Evolutionary conservation across 2,329 filamentous ascomycete species (phyloP).

Genomic region (Ophiostoma pallidulum): DNA sequence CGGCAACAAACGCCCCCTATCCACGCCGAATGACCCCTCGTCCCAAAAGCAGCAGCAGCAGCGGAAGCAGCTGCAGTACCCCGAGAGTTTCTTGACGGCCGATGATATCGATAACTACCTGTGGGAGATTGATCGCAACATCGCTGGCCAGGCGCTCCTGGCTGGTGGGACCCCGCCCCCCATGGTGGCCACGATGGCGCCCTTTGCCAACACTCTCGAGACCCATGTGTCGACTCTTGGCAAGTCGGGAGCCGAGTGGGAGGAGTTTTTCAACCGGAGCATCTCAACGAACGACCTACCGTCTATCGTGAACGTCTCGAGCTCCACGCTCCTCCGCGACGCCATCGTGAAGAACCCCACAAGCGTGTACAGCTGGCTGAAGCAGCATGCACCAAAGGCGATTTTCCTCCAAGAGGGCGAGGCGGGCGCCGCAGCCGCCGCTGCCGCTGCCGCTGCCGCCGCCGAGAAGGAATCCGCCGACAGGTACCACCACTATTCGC

Average conservation of each 20-base stretch:
- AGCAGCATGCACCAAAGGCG: conserved; percentile 72
- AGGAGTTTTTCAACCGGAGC: conserved; percentile 25
- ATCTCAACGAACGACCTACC: conserved; percentile 27
- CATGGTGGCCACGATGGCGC: conserved; percentile 41
- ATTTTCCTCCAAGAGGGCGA: conserved; percentile 67
- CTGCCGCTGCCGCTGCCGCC: conserved; percentile 18
- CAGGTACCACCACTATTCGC: conserved; percentile 19
- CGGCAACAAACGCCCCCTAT: conserved; percentile 20
- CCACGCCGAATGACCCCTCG: conserved; percentile 13
- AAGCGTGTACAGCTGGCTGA: conserved; percentile 92
- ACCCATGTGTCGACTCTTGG: conserved; percentile 15
- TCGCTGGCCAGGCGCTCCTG: conserved; percentile 35
- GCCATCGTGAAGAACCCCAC: conserved; percentile 66
- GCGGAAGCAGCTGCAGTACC: conserved; percentile 26
- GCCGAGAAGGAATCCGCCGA: conserved; percentile 30
- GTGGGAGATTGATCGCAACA: conserved; percentile 48
- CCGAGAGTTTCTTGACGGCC: conserved; percentile 57
- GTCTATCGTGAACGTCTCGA: conserved; percentile 29
- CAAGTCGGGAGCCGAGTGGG: conserved; percentile 21
- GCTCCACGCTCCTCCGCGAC: conserved; percentile 33
- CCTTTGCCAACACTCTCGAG: conserved; percentile 30
- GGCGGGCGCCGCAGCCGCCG: conserved; percentile 21
- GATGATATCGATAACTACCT: conserved; percentile 69
- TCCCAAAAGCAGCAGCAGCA: conserved; percentile 33
- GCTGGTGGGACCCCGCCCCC: conserved; percentile 18